Conservation (phyloP, 495 filamentous ascomycete genomes). For the Podospora bellae-mahoneyi region DNA sequence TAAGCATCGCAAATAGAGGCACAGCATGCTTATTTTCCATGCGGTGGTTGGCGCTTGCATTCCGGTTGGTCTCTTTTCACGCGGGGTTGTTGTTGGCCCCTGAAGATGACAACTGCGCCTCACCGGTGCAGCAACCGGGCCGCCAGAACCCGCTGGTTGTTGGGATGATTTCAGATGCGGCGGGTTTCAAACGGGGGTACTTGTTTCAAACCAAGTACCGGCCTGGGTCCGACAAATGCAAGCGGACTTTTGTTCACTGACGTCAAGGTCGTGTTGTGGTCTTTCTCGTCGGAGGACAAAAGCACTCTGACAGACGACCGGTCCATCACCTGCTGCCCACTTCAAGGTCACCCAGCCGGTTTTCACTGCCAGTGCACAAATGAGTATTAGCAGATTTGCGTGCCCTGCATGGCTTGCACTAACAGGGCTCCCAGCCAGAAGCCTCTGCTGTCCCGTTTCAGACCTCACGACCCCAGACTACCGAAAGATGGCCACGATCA, state of each 20-base stretch:
- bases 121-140: background rate
- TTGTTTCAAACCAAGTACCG: constrained; percentile 6
- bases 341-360: background rate
- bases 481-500: background rate
- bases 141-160: background rate
- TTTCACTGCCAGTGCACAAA: background rate
- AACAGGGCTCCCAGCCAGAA: background rate
- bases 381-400: background rate
- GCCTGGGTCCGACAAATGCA: background rate
- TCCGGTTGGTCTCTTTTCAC: background rate
- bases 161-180: constrained; percentile 3
- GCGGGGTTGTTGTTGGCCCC: background rate
- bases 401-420: background rate
- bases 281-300: background rate
- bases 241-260: background rate
- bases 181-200: constrained; percentile 5
- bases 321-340: background rate
- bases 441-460: background rate
- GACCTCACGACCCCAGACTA: background rate
- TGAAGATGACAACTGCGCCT: background rate
- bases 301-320: background rate
- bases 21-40: background rate
- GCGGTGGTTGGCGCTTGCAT: background rate
- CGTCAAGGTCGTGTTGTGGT: background rate
- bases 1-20: background rate